Conservation (phyloP, 495 filamentous ascomycete species). For the Penicillium paxilli region DNA sequence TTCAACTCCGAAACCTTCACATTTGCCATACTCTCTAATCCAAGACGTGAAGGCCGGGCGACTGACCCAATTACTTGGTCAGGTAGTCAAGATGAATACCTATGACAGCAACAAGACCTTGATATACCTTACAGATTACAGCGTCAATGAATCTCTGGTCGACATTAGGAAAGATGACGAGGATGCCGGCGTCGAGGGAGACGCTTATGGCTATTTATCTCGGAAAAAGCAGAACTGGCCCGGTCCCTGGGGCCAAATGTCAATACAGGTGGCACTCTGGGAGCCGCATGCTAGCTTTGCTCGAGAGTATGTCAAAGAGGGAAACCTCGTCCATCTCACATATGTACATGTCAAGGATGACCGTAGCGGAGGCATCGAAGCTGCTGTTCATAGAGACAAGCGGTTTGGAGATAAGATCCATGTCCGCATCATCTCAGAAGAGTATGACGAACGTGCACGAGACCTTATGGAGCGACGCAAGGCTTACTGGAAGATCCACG, state of each 20-base stretch:
- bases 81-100: constrained; percentile 68
- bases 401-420: constrained; percentile 50
- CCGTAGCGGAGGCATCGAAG: constrained; percentile 64
- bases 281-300: constrained; percentile 64
- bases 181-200: constrained; percentile 44
- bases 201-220: constrained; percentile 46
- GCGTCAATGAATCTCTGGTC: constrained; percentile 61
- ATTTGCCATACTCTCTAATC: constrained; percentile 61
- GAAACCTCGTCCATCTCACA: constrained; percentile 61
- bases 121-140: constrained; percentile 87
- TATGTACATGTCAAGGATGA: constrained; percentile 69
- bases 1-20: constrained; percentile 4
- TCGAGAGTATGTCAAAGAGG: constrained; percentile 53
- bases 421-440: constrained; percentile 46
- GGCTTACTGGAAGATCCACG: constrained; percentile 56
- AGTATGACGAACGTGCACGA: constrained; percentile 51
- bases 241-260: constrained; percentile 75
- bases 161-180: constrained; percentile 47
- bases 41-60: constrained; percentile 56
- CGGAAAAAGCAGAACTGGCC: constrained; percentile 55
- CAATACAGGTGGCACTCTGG: constrained; percentile 71
- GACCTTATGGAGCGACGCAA: constrained; percentile 62
- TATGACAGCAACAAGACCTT: constrained; percentile 49
- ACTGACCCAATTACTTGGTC: constrained; percentile 73
- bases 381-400: constrained; percentile 64